phyloP scores from a whole-genome alignment of 2,329 filamentous ascomycete genomes.

The Exophiala phaeomuriformis region DNA sequence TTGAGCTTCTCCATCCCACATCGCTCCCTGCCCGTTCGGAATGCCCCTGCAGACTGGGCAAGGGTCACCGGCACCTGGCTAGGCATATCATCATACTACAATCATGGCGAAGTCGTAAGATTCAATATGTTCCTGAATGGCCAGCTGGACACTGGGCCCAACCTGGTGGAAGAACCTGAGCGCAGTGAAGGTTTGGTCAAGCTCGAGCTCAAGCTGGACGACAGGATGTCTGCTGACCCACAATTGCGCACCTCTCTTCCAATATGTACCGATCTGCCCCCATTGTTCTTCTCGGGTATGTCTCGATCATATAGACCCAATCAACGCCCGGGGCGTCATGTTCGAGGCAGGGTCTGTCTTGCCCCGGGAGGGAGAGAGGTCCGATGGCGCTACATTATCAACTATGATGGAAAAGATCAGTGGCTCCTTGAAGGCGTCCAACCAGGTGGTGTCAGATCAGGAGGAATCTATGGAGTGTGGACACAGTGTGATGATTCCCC shows the following conservation, averaged over 20 bases:
- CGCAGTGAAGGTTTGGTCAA: conserved; percentile 27
- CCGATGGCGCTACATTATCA: conserved; percentile 26
- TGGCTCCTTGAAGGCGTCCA: conserved; percentile 28
- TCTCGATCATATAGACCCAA: conserved; percentile 15
- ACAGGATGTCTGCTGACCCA: conserved; percentile 15
- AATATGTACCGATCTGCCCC: conserved; percentile 18
- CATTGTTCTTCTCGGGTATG: conserved; percentile 24
- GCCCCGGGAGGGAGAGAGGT: conserved; percentile 24
- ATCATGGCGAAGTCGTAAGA: conserved; percentile 23
- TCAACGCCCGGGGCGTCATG: conserved; percentile 14
- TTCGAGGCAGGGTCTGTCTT: conserved; percentile 20
- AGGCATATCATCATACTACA: conserved; percentile 26
- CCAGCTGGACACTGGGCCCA: conserved; percentile 7
- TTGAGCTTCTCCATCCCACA: conserved; percentile 26
- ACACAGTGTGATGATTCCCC: conserved; percentile 19
- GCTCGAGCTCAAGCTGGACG: conserved; percentile 24
- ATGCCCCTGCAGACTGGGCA: conserved; percentile 24
- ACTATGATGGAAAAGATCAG: conserved; percentile 25
- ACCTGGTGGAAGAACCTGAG: conserved; percentile 23
- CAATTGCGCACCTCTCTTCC: conserved; percentile 19
- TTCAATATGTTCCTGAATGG: conserved; percentile 16
- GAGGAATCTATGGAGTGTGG: conserved; percentile 26
- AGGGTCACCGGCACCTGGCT: conserved; percentile 23
- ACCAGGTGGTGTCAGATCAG: conserved; percentile 25
- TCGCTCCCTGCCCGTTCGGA: conserved; percentile 20